Evolutionary conservation across 495 filamentous ascomycete species (phyloP).

Genomic region (Pyronema domesticum): DNA sequence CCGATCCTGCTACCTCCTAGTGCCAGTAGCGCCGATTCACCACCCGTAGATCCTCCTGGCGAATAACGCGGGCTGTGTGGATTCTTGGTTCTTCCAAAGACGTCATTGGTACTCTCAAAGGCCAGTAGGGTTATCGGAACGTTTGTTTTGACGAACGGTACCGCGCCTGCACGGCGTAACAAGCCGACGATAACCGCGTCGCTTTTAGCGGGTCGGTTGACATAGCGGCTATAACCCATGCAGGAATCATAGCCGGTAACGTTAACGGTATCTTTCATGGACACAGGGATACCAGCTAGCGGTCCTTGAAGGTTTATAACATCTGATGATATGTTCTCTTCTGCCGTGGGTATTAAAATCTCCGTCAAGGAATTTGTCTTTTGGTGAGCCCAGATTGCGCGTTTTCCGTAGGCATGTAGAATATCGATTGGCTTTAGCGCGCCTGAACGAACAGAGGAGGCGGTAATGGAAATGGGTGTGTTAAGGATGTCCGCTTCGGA

Average conservation of each 20-base stretch:
- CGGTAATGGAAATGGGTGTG: conserved; percentile 59
- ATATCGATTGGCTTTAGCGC: conserved; percentile 51
- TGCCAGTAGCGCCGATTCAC: conserved; percentile 71
- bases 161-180: conserved; percentile 79
- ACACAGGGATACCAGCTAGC: conserved; percentile 75
- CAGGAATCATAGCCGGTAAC: conserved; percentile 76
- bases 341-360: conserved; percentile 62
- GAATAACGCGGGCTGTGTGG: conserved; percentile 72
- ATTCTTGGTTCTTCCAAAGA: conserved; percentile 52
- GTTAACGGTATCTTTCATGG: conserved; percentile 70
- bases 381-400: conserved; percentile 65
- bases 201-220: conserved; percentile 41
- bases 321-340: conserved; percentile 47
- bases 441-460: conserved; percentile 55
- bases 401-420: conserved; percentile 76
- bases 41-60: conserved; percentile 81
- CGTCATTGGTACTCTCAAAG: conserved; percentile 82
- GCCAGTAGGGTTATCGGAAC: conserved; percentile 79
- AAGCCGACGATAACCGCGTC: conserved; percentile 64
- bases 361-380: conserved; percentile 89
- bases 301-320: conserved; percentile 62
- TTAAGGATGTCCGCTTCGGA: conserved; percentile 48
- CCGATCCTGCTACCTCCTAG: conserved; percentile 78
- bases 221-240: conserved; percentile 62
- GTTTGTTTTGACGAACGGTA: conserved; percentile 93